Base-by-base conservation (phyloP, 768 basidiomycete genomes). In the Suillus subalutaceus region DNA sequence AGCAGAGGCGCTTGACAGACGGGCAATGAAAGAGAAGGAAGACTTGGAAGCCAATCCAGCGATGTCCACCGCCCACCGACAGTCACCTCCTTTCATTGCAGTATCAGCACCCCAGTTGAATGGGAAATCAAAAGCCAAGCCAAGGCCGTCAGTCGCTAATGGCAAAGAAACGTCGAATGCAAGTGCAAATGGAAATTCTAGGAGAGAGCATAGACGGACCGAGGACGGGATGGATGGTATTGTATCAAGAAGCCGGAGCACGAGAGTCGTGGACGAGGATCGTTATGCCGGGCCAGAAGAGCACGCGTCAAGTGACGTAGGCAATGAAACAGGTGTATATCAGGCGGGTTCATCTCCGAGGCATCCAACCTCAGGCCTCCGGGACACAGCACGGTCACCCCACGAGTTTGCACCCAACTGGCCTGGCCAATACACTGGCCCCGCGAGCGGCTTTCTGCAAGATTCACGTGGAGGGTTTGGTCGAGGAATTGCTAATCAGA, bases 1-100 rank as follows among this genome's bases (percentile, higher is more conserved):
- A 32, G 72, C 78, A 4, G 86, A 87, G 55, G 91, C 91, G n/a
- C 76, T 92, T 35, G 77, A 81, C 46, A 78, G 83, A 63, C 85
- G 86, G 44, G 81, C 82, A 65, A 79, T 77, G 3, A 86, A 84
- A 68, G 85, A 84, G 75, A 85, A 82, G 65, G 84, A 83, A 69
- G 73, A 85, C n/a, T 73, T 86, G n/a, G 84, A 88, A 63, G 86
- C 85, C 59, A 84, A 89, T 71, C 86, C 87, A 44, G 85, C 85
- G 41, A 79, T 86, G 75, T 77, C 78, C 46, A 76, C 74, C 43
- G 72, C 77, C n/a, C 74, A 67, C 59, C 67, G 48, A 59, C 75
- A 46, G 62, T 74, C 71, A 46, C 69, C 65, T 71, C 65, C 77
- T 56, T 60, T 60, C 41, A 43, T 60, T 20, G 26, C 73, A 66